Evolutionary conservation across 2,329 filamentous ascomycete species (phyloP).

Genomic region (Ilyonectria robusta): DNA sequence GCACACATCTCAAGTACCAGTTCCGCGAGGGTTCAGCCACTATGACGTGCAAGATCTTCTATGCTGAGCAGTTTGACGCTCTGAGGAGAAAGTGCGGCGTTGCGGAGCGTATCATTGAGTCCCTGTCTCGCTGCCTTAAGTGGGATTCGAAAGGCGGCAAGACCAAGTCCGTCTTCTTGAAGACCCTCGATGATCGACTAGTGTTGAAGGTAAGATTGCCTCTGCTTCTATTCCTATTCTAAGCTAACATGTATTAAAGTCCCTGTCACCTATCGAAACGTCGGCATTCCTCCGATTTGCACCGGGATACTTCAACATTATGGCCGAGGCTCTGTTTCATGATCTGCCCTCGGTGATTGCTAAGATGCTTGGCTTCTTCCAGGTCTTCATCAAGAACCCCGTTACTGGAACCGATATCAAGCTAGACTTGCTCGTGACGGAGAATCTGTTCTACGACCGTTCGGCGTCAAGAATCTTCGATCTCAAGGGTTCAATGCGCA

Average conservation of each 20-base stretch:
- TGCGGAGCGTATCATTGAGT: conserved; percentile 94
- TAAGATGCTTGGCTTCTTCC: conserved; percentile 99
- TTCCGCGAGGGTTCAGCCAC: conserved; percentile 94
- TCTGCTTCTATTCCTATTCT: not conserved
- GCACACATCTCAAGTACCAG: conserved; percentile 95
- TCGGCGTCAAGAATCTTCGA: conserved; percentile 92
- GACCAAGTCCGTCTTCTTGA: conserved; percentile 96
- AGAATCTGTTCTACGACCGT: conserved; percentile 98
- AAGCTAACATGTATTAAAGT: conserved; percentile 63
- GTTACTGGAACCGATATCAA: conserved; percentile 93
- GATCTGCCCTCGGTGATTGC: conserved; percentile 96
- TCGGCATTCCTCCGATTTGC: conserved; percentile 95
- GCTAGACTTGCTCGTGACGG: conserved; percentile 94
- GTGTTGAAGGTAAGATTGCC: conserved; percentile 77
- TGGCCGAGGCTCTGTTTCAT: conserved; percentile 96
- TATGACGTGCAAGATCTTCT: conserved; percentile 99
- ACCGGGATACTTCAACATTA: conserved; percentile 96
- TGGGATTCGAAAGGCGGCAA: conserved; percentile 99
- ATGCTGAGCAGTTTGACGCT: conserved; percentile 97
- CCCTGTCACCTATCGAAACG: conserved; percentile 90
- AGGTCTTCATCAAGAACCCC: conserved; percentile 96
- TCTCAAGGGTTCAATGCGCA: conserved; percentile 98
- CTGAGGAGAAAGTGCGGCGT: conserved; percentile 93
- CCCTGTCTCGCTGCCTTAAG: conserved; percentile 93
- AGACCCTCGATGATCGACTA: conserved; percentile 94